Base-by-base conservation (phyloP, 495 filamentous ascomycete genomes). In the Talaromyces liani region DNA sequence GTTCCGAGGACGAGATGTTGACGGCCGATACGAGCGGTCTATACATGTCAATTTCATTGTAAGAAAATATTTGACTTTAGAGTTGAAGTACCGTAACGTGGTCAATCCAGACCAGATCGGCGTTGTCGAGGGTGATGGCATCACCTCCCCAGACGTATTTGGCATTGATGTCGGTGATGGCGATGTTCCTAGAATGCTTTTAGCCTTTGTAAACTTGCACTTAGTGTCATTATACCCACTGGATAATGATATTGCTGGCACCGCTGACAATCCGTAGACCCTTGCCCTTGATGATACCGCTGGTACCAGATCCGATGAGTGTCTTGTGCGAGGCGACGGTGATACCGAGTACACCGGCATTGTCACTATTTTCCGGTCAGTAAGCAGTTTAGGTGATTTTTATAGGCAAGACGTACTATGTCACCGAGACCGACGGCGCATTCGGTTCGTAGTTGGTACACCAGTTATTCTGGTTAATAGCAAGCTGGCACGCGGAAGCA, bases 391-490 rank as follows among this genome's bases (percentile, higher is more conserved):
- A 2, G 12, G 16, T 16, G 4, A 16, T 14, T 10, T 16, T 41
- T 16, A 4, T 5, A 9, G 10, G 14, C 8, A 36, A 41, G 36
- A 41, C 36, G 3, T 16, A 41, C 36, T 41, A 41, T 16, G 2
- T 41, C 36, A 41, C 36, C 3, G 64, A 64, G 45, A 72, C 71
- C 5, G 63, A 63, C 0, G 75, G 73, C 8, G 76, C 75, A 58
- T 65, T 49, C 0, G 76, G 55, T 69, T 79, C 60, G 62, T 77
- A 77, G 69, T 77, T 78, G 12, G 51, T 67, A 65, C 78, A 82
- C 80, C 80, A 81, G 68, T 73, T 65, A 63, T 81, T 70, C 69
- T 77, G 65, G 72, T 83, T 81, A 66, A 86, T 85, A 49, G 84
- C 84, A 57, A 80, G 60, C 70, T 81, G 84, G 66, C 75, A 82